phyloP scores from a whole-genome alignment of 1,139 yeast genomes.

The Chernovozyma aurita region DNA sequence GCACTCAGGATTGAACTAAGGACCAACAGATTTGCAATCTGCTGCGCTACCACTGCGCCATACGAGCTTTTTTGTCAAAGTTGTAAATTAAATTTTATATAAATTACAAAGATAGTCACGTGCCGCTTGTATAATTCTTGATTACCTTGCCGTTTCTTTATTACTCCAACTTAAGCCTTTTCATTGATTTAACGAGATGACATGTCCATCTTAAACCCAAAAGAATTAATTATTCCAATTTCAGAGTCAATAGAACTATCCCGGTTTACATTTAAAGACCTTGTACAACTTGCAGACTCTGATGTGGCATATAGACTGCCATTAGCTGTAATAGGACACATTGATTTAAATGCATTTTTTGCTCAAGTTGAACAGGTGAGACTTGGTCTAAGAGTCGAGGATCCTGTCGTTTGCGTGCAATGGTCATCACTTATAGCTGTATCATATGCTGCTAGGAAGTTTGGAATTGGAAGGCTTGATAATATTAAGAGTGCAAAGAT shows the following conservation, averaged over 20 bases:
- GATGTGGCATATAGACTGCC: constrained; percentile 55
- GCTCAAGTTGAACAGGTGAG: constrained; percentile 91
- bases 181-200: neutral
- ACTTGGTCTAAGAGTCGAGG: constrained; percentile 56
- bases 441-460: constrained; percentile 80
- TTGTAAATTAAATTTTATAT: too few relatives aligned
- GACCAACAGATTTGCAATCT: constrained; percentile 55
- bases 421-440: constrained; percentile 91
- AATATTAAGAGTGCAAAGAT: constrained; percentile 58
- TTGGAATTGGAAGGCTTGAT: constrained; percentile 79
- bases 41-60: constrained; percentile 58
- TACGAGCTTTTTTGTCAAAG: constrained; percentile 26
- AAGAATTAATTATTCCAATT: neutral
- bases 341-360: constrained; percentile 91
- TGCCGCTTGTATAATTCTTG: too few relatives aligned
- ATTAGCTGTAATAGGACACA: constrained; percentile 75
- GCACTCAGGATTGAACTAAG: constrained; percentile 49
- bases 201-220: neutral
- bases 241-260: constrained; percentile 10
- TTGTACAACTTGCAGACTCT: constrained; percentile 44
- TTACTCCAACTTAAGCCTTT: too few relatives aligned
- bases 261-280: constrained; percentile 41
- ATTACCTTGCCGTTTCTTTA: too few relatives aligned
- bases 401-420: constrained; percentile 91
- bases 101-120: too few relatives aligned